Evolutionary conservation across 345 rosid species (phyloP).

Genomic region (Hibiscus trionum): DNA sequence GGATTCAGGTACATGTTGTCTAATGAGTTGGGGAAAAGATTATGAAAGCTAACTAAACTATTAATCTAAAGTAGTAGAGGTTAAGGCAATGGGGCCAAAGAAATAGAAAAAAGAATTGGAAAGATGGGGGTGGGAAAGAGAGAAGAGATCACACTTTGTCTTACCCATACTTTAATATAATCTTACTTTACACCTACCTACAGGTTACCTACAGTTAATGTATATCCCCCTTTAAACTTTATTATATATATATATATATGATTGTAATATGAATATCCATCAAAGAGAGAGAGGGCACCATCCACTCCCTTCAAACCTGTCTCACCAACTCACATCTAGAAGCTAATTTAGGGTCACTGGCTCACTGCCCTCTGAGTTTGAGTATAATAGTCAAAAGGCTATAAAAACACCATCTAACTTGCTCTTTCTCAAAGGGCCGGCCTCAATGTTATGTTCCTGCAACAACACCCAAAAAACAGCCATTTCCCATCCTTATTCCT

Average conservation of each 20-base stretch:
- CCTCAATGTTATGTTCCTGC: constrained; percentile 11
- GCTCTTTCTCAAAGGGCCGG: constrained; percentile 28
- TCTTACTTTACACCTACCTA: constrained; percentile 46
- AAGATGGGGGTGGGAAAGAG: neutral
- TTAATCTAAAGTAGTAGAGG: constrained; percentile 9
- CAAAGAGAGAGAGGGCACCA: constrained; percentile 40
- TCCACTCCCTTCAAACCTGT: constrained; percentile 58
- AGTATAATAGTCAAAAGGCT: constrained; percentile 42
- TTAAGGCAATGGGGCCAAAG: neutral
- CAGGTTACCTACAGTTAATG: constrained; percentile 34
- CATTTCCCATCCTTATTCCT: neutral
- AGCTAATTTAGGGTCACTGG: constrained; percentile 39
- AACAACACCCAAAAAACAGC: neutral
- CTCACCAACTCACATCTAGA: constrained; percentile 99
- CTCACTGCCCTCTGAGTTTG: constrained; percentile 7
- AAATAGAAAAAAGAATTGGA: neutral
- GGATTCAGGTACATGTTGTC: constrained; percentile 31
- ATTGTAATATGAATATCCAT: constrained; percentile 23
- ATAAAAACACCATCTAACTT: constrained; percentile 30
- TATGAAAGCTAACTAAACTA: constrained; percentile 33
- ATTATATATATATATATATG: neutral
- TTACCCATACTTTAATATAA: constrained; percentile 16
- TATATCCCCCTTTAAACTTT: neutral
- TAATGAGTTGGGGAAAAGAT: constrained; percentile 27
- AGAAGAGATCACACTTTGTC: constrained; percentile 14